Evolutionary conservation across 768 basidiomycete species (phyloP), one percentile per base, ranked within the genome.

Genomic region (Leucosporidium creatinivorum): DNA sequence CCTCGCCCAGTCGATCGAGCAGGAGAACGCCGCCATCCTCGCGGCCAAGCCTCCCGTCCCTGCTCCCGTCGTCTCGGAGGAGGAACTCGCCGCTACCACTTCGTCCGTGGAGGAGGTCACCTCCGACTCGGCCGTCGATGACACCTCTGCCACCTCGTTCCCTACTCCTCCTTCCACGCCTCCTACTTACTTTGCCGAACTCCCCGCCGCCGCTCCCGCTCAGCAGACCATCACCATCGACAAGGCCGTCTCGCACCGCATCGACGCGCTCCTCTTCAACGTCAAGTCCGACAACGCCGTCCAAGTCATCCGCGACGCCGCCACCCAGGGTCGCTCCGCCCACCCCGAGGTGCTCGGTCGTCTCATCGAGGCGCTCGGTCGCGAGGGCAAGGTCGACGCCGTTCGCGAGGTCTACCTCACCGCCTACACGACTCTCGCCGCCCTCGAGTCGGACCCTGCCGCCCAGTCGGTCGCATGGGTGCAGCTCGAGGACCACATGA

Each of bases 401-500:
- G 85, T 89, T 13, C 80, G 81, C 25, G 81, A 84, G 55, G 78
- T 88, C 25, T 96, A 97, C 78, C 79, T 80, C 25, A 79, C 84
- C 30, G 86, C 87, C 12, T 91, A 93, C 78, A 75, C 75, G 18
- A 79, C 87, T 2, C 76, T 94, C 26, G 74, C 80, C 6, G 76
- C 80, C 0, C 69, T 85, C 47, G 80, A 82, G 71, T 61, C 80
- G 74, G 81, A 83, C 72, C 77, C 80, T 0, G 77, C 79, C 74
- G 70, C 66, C 48, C 87, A 87, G 74, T 77, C 82, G 19, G 73
- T 77, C 26, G 81, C 82, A 1, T 98, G 93, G 93, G 84, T 86
- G 76, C 74, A 78, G 31, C 80, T 98, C 52, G 94, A 98, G 77
- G 88, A 94, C 77, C 81, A 84, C 66, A 97, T 97, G 92, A 82